Evolutionary conservation across 495 filamentous ascomycete genomes (phyloP).

Genomic region (Aspergillus leporis): DNA sequence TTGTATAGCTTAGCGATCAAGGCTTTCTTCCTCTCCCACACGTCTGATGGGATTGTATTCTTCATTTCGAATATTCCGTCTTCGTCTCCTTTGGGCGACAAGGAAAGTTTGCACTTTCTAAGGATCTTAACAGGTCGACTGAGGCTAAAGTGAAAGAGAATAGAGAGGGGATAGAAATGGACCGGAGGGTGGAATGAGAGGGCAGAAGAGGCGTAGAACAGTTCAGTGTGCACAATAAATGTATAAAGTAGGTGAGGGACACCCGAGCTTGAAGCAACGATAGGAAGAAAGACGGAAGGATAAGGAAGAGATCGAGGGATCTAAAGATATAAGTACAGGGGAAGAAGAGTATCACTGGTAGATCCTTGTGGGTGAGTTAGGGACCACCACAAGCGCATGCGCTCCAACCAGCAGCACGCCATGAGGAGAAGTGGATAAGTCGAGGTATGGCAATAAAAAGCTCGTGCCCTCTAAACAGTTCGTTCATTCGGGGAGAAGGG

Average conservation of each 20-base stretch:
- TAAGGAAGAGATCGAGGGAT: not conserved
- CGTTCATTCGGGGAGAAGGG: slow-evolving; percentile 18
- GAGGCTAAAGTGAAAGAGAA: not conserved
- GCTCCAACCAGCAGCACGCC: slow-evolving; percentile 8
- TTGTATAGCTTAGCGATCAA: slow-evolving; percentile 50
- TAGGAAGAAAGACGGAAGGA: not conserved
- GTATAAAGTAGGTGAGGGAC: not conserved
- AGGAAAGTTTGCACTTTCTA: not conserved
- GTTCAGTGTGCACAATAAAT: not conserved
- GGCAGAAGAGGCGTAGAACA: not conserved
- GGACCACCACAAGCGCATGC: not conserved
- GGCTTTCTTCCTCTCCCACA: slow-evolving; percentile 52
- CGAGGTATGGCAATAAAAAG: slow-evolving; percentile 2
- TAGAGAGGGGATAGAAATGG: not conserved
- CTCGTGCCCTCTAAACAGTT: slow-evolving; percentile 19
- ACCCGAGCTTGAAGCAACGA: not conserved
- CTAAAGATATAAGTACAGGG: slow-evolving; percentile 1
- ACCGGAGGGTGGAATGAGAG: not conserved
- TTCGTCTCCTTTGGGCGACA: not conserved
- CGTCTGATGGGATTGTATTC: slow-evolving; percentile 48
- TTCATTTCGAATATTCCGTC: slow-evolving; percentile 33
- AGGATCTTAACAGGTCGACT: not conserved
- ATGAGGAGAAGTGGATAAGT: slow-evolving; percentile 12
- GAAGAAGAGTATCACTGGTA: not conserved
- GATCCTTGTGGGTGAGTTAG: not conserved